A percentile compares a stretch with the other conserved stretches of the same genome.
Evolutionary conservation across 2,329 filamentous ascomycete species (phyloP).

Genomic region (Clathrospora elynae): DNA sequence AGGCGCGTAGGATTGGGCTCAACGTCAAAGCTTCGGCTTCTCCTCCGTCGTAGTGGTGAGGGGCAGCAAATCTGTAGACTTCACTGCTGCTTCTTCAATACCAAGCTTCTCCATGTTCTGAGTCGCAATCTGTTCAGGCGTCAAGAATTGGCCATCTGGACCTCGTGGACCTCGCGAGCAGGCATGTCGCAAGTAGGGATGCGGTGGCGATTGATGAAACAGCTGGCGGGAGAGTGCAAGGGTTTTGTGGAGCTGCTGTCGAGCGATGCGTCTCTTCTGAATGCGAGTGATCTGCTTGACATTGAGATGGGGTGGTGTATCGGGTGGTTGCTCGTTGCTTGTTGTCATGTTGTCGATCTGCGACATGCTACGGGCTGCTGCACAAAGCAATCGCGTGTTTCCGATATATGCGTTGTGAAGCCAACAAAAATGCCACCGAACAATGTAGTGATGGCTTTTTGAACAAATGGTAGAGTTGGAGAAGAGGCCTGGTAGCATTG

Average conservation of each 20-base stretch:
- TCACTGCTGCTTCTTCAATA: neutral
- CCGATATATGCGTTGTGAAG: too few relatives aligned
- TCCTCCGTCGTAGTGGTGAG: neutral
- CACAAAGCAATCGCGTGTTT: too few relatives aligned
- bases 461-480: too few relatives aligned
- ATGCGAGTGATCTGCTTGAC: constrained; percentile 9
- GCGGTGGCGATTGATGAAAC: neutral
- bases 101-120: constrained; percentile 1
- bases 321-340: constrained; percentile 1
- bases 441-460: too few relatives aligned
- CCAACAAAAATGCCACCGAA: too few relatives aligned
- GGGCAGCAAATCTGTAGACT: neutral
- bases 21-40: constrained; percentile 9
- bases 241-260: neutral
- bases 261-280: constrained; percentile 9
- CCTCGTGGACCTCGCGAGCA: constrained; percentile 1
- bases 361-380: too few relatives aligned
- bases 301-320: constrained; percentile 2
- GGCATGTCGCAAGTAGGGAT: neutral
- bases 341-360: constrained; percentile 7
- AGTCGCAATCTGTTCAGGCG: constrained; percentile 1
- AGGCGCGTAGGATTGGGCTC: too few relatives aligned
- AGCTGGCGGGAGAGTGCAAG: neutral
- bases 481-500: too few relatives aligned
- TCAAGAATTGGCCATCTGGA: constrained; percentile 4